Evolutionary conservation across 164 flowering plant genomes (phyloP).

Genomic region (Taxillus chinensis): DNA sequence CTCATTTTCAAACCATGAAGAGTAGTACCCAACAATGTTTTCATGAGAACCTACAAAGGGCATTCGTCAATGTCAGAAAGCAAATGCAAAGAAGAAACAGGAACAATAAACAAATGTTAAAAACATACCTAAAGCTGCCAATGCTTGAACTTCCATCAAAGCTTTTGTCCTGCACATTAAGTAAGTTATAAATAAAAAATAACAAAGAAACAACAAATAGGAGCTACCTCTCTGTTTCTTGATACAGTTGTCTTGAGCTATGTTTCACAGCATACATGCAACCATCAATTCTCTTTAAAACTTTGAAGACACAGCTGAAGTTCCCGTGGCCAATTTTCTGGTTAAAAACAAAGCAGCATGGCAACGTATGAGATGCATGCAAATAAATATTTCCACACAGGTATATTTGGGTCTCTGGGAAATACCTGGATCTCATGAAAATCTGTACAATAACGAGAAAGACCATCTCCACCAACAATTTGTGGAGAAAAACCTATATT

Average conservation of each 20-base stretch:
- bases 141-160: constrained; percentile 95
- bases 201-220: neutral
- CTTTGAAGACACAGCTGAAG: constrained; percentile 83
- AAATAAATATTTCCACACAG: neutral
- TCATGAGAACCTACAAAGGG: constrained; percentile 55
- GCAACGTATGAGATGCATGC: neutral
- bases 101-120: neutral
- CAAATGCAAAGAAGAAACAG: neutral
- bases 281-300: constrained; percentile 88
- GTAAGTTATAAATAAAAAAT: constrained; percentile 7
- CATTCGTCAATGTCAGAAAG: neutral
- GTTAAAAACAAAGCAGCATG: constrained; percentile 3
- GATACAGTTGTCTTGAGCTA: constrained; percentile 53
- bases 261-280: constrained; percentile 91
- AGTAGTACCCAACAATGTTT: constrained; percentile 69
- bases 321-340: constrained; percentile 90
- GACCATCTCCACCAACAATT: constrained; percentile 54
- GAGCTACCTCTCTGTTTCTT: constrained; percentile 70
- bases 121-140: constrained; percentile 76
- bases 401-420: neutral
- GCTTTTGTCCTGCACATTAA: constrained; percentile 61
- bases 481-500: constrained; percentile 43
- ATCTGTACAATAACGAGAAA: constrained; percentile 82
- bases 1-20: constrained; percentile 95
- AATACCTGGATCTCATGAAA: constrained; percentile 88